Conservation (phyloP, 1,139 yeast genomes). For the Yamadazyma sp. region DNA sequence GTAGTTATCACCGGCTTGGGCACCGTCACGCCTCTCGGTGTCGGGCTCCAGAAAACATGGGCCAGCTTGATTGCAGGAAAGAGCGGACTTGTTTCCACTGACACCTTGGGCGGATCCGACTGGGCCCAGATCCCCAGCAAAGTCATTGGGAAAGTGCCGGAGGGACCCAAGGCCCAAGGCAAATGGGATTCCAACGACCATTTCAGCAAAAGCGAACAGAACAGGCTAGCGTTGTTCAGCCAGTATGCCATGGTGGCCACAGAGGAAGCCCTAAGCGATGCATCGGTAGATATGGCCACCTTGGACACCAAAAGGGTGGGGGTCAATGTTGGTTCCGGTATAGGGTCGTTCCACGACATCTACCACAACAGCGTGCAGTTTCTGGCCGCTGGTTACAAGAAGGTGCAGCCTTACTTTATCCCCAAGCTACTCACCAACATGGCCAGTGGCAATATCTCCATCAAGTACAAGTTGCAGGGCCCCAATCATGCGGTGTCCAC, state of each 20-base stretch:
- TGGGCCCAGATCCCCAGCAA: conserved; percentile 68
- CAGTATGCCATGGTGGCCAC: conserved; percentile 82
- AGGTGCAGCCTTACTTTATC: conserved; percentile 81
- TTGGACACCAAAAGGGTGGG: conserved; percentile 49
- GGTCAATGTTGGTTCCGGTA: conserved; percentile 89
- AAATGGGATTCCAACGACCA: conserved; percentile 52
- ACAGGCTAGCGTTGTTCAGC: conserved; percentile 70
- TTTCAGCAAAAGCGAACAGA: conserved; percentile 43
- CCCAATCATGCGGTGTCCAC: conserved; percentile 89
- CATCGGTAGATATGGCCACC: conserved; percentile 43
- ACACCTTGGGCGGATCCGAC: conserved; percentile 43
- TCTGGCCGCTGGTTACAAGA: conserved; percentile 57
- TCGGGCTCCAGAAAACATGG: conserved; percentile 61
- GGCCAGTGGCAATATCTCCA: conserved; percentile 94
- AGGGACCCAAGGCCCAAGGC: conserved; percentile 49
- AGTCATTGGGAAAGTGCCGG: conserved; percentile 74
- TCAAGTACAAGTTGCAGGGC: conserved; percentile 72
- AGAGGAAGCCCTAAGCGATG: conserved; percentile 70
- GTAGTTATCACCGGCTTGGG: conserved; percentile 95
- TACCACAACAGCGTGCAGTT: conserved; percentile 60
- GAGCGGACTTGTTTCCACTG: conserved; percentile 60
- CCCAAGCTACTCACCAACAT: conserved; percentile 84
- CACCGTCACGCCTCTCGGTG: conserved; percentile 81
- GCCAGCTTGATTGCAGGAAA: conserved; percentile 44
- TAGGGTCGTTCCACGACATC: conserved; percentile 82